Conservation (phyloP, 371 early-diverging fungal genomes). For the Mortierella sp. region DNA sequence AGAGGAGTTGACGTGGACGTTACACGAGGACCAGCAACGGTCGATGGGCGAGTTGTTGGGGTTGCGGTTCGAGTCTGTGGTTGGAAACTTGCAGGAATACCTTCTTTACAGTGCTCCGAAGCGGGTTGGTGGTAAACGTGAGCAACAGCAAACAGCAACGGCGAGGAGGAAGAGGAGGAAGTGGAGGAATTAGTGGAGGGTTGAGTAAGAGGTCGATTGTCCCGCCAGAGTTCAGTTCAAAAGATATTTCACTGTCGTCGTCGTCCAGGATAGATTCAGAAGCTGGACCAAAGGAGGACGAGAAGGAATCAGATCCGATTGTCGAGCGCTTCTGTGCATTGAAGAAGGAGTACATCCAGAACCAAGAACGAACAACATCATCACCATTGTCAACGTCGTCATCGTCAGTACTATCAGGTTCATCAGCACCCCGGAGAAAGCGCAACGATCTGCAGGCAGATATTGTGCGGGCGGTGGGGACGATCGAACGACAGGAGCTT, state of each 20-base stretch:
- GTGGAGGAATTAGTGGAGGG: not conserved
- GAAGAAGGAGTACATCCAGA: slow-evolving; percentile 15
- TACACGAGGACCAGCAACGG: slow-evolving; percentile 54
- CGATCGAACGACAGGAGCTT: slow-evolving; percentile 25
- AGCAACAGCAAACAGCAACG: not conserved
- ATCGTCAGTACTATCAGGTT: not conserved
- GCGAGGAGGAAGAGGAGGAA: not conserved
- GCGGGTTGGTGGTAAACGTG: not conserved
- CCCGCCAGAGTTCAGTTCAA: not conserved
- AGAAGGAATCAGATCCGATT: slow-evolving; percentile 15
- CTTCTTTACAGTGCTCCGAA: slow-evolving; percentile 30
- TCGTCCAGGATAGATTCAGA: not conserved
- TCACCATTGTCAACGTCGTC: too few relatives aligned
- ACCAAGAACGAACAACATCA: not conserved
- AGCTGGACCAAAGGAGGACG: not conserved
- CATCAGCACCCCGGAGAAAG: slow-evolving; percentile 1
- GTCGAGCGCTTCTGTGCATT: slow-evolving; percentile 28
- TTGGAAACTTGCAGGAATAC: slow-evolving; percentile 38
- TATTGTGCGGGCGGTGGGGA: slow-evolving; percentile 15
- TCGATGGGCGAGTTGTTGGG: slow-evolving; percentile 29
- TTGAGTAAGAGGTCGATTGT: not conserved
- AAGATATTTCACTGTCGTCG: too few relatives aligned
- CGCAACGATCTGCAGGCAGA: slow-evolving; percentile 13
- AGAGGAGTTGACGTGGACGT: slow-evolving; percentile 38
- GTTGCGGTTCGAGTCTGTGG: slow-evolving; percentile 37